A percentile compares a stretch with the other conserved stretches of the same genome.
Evolutionary conservation across 2,329 filamentous ascomycete species (phyloP).

Genomic region (Zalaria obscura): DNA sequence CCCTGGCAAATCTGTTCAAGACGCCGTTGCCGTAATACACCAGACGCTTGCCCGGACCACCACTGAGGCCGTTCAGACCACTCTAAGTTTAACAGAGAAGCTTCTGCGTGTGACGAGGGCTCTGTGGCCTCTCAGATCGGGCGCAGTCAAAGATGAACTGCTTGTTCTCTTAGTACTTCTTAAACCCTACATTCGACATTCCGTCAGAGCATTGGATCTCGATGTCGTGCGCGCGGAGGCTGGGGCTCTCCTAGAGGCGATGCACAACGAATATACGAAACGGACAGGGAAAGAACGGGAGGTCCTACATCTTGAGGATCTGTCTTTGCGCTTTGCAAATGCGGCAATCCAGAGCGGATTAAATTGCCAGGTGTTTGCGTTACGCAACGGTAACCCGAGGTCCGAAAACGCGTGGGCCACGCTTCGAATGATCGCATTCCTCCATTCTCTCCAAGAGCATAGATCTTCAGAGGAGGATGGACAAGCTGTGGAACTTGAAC

Average conservation of each 20-base stretch:
- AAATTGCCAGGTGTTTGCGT: conserved; percentile 14
- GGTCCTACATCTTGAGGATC: conserved; percentile 63
- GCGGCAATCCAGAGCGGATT: conserved; percentile 14
- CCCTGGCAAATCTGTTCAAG: conserved; percentile 52
- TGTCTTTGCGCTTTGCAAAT: conserved; percentile 31
- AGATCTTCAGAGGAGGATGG: background rate
- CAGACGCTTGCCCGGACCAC: conserved; percentile 49
- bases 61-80: conserved; percentile 52
- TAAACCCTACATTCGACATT: conserved; percentile 23
- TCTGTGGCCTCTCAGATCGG: conserved; percentile 63
- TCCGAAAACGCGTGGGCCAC: conserved; percentile 20
- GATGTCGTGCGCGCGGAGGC: conserved; percentile 26
- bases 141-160: conserved; percentile 58
- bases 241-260: conserved; percentile 50
- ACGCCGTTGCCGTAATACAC: conserved; percentile 66
- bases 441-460: conserved; percentile 10
- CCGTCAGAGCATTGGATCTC: conserved; percentile 13
- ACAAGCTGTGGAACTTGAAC: background rate
- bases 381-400: conserved; percentile 17
- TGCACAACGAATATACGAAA: conserved; percentile 68
- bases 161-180: conserved; percentile 56
- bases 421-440: conserved; percentile 23
- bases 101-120: conserved; percentile 58
- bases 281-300: conserved; percentile 56
- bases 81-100: conserved; percentile 43